A percentile compares a stretch with the other conserved stretches of the same genome.
phyloP scores from a whole-genome alignment of 176 grass and related monocot species.

The Canna indica region DNA sequence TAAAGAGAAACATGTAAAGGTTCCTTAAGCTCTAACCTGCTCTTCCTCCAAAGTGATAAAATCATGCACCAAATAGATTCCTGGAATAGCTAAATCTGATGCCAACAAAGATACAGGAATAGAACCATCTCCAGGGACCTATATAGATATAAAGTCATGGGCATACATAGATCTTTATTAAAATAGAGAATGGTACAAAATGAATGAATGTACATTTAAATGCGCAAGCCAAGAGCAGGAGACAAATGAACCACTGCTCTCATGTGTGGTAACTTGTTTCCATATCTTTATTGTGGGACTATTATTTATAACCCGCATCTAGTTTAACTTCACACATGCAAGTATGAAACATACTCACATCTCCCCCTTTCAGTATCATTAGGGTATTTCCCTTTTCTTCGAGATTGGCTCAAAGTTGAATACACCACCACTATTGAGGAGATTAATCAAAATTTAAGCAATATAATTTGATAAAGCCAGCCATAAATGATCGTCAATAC shows the following conservation, averaged over 20 bases:
- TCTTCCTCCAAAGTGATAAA: slow-evolving; percentile 64
- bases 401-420: no score
- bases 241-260: neutral
- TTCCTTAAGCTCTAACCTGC: slow-evolving; percentile 30
- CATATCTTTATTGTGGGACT: no score
- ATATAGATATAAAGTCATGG: slow-evolving; percentile 7
- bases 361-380: no score
- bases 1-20: slow-evolving; percentile 1
- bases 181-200: neutral
- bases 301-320: no score
- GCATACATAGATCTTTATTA: neutral
- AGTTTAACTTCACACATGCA: no score
- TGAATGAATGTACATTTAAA: neutral
- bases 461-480: no score
- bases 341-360: no score
- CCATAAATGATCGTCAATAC: no score
- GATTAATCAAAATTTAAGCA: no score
- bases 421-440: no score
- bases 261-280: no score
- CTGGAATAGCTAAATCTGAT: slow-evolving; percentile 54
- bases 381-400: no score
- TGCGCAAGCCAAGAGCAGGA: neutral
- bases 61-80: slow-evolving; percentile 63
- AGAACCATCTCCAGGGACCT: slow-evolving; percentile 14
- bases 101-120: slow-evolving; percentile 34